Conservation (phyloP, 331 rosid species). For the Acacia concinna region DNA sequence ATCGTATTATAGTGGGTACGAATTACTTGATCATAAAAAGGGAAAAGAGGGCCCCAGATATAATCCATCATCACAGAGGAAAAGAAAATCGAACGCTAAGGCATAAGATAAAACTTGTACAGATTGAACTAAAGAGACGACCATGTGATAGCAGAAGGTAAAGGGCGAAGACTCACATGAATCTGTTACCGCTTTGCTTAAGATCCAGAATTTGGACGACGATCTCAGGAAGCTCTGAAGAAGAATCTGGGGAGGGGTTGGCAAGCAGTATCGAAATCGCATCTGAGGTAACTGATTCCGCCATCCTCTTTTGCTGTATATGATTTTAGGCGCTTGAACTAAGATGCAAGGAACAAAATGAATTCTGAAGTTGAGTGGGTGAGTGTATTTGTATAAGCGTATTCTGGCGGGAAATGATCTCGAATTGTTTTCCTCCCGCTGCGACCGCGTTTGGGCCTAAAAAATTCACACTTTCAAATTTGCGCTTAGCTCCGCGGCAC, state of each 20-base stretch:
- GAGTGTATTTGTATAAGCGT: slow-evolving; percentile 31
- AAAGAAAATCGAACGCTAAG: not conserved
- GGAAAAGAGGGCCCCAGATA: not conserved
- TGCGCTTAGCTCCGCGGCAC: not conserved
- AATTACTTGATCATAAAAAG: not conserved
- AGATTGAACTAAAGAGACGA: not conserved
- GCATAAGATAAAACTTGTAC: not conserved
- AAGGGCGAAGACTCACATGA: slow-evolving; percentile 44
- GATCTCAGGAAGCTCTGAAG: slow-evolving; percentile 56
- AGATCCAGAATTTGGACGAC: slow-evolving; percentile 82
- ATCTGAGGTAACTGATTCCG: slow-evolving; percentile 41
- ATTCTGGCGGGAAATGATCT: slow-evolving; percentile 1
- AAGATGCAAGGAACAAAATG: not conserved
- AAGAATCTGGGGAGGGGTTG: slow-evolving; percentile 58
- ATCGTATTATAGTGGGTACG: not conserved
- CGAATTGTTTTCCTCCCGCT: slow-evolving; percentile 2
- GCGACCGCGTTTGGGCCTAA: not conserved
- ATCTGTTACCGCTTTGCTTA: slow-evolving; percentile 56
- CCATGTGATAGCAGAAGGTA: not conserved
- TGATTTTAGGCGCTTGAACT: not conserved
- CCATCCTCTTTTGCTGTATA: slow-evolving; percentile 43
- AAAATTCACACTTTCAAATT: not conserved
- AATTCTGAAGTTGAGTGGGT: not conserved
- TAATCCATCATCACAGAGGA: not conserved
- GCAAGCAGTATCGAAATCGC: slow-evolving; percentile 61